Evolutionary conservation across 139 green algal genomes (phyloP).

Genomic region (Chlamydomonas sphaeroides): DNA sequence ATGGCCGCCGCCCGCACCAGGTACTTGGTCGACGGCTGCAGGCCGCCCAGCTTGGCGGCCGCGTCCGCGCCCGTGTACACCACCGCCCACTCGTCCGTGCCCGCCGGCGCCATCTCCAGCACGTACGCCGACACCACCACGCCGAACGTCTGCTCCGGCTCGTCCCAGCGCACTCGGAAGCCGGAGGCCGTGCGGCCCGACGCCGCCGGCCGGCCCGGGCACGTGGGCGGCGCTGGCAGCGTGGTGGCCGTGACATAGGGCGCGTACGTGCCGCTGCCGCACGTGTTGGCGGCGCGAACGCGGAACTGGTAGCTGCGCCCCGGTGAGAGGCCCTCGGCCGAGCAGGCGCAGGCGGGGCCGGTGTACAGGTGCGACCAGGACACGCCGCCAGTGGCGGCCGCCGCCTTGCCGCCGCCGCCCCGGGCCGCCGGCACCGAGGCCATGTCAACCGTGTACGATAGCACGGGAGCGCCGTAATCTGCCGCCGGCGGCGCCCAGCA

Average conservation of each 20-base stretch:
- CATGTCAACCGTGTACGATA: slow-evolving; percentile 66
- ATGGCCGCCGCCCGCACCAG: slow-evolving; percentile 53
- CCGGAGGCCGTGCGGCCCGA: slow-evolving; percentile 42
- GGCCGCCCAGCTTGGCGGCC: slow-evolving; percentile 28
- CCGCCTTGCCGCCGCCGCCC: not conserved
- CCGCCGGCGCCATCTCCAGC: slow-evolving; percentile 41
- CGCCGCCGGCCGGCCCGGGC: slow-evolving; percentile 37
- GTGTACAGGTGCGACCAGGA: slow-evolving; percentile 33
- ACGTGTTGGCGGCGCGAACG: slow-evolving; percentile 59
- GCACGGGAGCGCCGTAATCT: slow-evolving; percentile 61
- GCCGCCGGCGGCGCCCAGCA: slow-evolving; percentile 53
- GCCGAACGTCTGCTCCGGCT: slow-evolving; percentile 61
- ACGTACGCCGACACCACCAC: slow-evolving; percentile 53
- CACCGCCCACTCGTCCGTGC: slow-evolving; percentile 24
- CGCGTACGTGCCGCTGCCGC: slow-evolving; percentile 55
- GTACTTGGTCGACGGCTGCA: slow-evolving; percentile 58
- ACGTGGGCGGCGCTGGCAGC: slow-evolving; percentile 53
- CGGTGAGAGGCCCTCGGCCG: slow-evolving; percentile 43
- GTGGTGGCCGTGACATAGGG: slow-evolving; percentile 43
- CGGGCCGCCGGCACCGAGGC: not conserved
- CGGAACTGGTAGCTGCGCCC: slow-evolving; percentile 60
- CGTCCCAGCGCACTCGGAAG: slow-evolving; percentile 57
- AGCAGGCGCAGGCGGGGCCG: slow-evolving; percentile 4
- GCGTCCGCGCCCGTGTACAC: slow-evolving; percentile 47
- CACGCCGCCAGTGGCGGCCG: slow-evolving; percentile 6